Conservation (phyloP, 2,329 filamentous ascomycete genomes). For the Botrytis aclada region DNA sequence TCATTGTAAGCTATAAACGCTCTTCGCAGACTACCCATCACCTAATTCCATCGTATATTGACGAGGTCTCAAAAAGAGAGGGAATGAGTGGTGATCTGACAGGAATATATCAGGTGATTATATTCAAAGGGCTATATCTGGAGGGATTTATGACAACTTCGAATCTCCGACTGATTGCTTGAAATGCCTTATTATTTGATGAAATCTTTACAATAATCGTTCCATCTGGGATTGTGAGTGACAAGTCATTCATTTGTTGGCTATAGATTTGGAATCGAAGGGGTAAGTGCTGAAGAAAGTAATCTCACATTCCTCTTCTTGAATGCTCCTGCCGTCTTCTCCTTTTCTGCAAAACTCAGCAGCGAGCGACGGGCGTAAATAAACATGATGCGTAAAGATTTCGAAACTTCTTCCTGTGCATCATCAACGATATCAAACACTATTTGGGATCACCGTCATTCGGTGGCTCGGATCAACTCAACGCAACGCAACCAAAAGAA, state of each 20-base stretch:
- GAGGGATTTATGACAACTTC: not conserved
- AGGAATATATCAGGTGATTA: not conserved
- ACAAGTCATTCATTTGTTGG: fast-evolving
- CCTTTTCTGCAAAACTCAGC: not conserved
- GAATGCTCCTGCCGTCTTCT: not conserved
- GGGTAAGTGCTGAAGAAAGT: not conserved
- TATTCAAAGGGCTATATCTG: not conserved
- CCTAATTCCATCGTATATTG: not conserved
- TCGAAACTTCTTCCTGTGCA: not conserved
- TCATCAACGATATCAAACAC: not conserved
- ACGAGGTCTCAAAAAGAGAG: not conserved
- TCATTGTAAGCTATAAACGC: not conserved
- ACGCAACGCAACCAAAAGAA: not conserved
- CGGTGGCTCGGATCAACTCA: not conserved
- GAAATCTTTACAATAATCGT: not conserved
- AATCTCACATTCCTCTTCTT: not conserved
- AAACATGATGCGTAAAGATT: not conserved
- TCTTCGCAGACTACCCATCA: not conserved
- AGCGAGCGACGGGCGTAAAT: not conserved
- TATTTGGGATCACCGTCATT: not conserved
- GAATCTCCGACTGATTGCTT: not conserved
- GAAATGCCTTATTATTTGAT: not conserved
- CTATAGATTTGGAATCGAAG: not conserved
- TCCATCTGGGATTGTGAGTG: not conserved
- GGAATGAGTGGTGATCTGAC: not conserved